phyloP scores from a whole-genome alignment of 176 grass and related monocot species.

The Cenchrus americanus region DNA sequence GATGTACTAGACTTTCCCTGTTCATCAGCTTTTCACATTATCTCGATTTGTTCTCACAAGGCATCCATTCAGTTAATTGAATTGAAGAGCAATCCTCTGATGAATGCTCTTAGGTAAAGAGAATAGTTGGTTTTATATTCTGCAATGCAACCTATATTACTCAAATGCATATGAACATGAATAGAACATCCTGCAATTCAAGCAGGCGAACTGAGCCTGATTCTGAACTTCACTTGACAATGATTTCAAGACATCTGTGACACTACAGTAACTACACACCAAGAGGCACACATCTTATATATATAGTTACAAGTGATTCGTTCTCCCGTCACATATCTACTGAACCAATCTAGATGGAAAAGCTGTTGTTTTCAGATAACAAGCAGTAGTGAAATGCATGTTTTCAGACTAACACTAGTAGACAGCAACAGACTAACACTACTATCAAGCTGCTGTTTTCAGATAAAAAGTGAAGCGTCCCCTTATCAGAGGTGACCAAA shows the following conservation, averaged over 20 bases:
- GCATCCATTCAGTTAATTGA: too few species aligned
- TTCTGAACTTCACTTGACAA: neutral
- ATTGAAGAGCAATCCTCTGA: too few species aligned
- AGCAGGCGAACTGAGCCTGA: neutral
- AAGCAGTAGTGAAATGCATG: too few species aligned
- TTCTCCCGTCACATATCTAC: slow-evolving; percentile 45
- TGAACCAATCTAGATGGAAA: neutral
- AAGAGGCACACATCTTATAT: slow-evolving; percentile 16
- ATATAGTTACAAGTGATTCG: slow-evolving; percentile 33
- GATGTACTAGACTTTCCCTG: too few species aligned
- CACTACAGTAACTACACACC: slow-evolving; percentile 22
- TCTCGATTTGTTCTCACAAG: too few species aligned
- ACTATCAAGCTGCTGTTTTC: too few species aligned
- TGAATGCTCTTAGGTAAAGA: neutral
- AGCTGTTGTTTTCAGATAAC: too few species aligned
- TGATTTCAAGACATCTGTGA: slow-evolving; percentile 3
- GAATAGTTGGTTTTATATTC: neutral
- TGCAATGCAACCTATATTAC: neutral
- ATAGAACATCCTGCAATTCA: neutral
- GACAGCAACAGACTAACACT: slow-evolving; percentile 11
- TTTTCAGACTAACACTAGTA: neutral
- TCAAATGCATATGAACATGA: neutral
- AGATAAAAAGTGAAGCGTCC: too few species aligned
- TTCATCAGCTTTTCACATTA: too few species aligned
- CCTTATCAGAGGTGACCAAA: too few species aligned